Evolutionary conservation across 148 eudicot species (phyloP).

Genomic region (Suaeda aralocaspica): DNA sequence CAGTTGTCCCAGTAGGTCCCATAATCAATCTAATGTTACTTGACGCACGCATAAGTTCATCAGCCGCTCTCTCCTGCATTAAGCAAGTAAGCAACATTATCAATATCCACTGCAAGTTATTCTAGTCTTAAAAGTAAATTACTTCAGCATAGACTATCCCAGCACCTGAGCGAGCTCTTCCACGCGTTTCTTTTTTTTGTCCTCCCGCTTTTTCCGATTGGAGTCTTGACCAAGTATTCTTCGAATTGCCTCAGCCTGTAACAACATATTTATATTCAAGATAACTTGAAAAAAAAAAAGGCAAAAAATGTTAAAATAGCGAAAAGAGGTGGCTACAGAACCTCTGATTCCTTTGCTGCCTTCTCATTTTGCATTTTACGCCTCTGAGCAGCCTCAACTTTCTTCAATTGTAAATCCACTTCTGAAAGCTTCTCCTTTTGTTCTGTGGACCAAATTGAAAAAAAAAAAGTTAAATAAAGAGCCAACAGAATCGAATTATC

Average conservation of each 20-base stretch:
- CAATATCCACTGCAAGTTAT: slow-evolving; percentile 9
- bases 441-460: slow-evolving; percentile 30
- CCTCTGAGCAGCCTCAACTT: slow-evolving; percentile 80
- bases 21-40: slow-evolving; percentile 57
- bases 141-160: not conserved
- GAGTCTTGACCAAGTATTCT: slow-evolving; percentile 98
- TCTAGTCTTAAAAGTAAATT: not conserved
- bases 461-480: not conserved
- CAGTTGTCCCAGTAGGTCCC: slow-evolving; percentile 68
- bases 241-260: slow-evolving; percentile 95
- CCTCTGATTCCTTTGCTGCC: slow-evolving; percentile 87
- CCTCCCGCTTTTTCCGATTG: slow-evolving; percentile 82
- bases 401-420: slow-evolving; percentile 77
- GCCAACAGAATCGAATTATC: not conserved
- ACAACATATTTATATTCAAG: slow-evolving; percentile 13
- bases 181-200: slow-evolving; percentile 76
- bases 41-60: slow-evolving; percentile 49
- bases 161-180: slow-evolving; percentile 86
- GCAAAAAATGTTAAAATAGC: not conserved
- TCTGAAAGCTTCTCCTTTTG: slow-evolving; percentile 81
- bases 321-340: slow-evolving; percentile 21
- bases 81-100: slow-evolving; percentile 15
- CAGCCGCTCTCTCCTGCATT: slow-evolving; percentile 73
- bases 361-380: slow-evolving; percentile 73
- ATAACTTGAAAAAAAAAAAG: slow-evolving; percentile 17